phyloP scores from a whole-genome alignment of 805 yeast genomes.

The Wickerhamiella azymoides region DNA sequence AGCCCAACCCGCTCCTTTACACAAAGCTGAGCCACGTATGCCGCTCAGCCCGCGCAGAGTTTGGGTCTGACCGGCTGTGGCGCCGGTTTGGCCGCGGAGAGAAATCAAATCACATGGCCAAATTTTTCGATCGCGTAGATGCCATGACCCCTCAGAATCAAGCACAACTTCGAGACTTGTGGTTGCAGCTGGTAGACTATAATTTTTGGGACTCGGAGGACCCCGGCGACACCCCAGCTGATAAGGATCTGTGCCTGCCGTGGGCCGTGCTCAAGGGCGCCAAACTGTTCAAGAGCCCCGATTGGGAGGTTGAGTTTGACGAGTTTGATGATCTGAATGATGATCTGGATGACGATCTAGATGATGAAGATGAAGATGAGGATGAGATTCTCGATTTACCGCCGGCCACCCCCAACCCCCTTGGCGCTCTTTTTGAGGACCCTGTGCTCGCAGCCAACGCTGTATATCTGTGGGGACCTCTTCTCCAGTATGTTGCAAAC shows the following conservation, averaged over 20 bases:
- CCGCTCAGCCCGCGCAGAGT: background rate
- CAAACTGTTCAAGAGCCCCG: background rate
- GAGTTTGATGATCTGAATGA: background rate
- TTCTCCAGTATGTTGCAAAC: background rate
- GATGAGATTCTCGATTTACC: background rate
- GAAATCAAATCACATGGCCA: background rate
- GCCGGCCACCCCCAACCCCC: background rate
- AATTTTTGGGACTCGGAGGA: conserved; percentile 2
- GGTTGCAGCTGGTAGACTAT: background rate
- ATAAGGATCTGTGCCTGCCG: background rate
- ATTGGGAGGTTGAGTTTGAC: conserved; percentile 1
- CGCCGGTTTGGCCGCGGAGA: background rate
- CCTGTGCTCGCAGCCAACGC: background rate
- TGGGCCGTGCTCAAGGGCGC: background rate
- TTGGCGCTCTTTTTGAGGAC: background rate
- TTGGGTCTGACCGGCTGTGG: conserved; percentile 1
- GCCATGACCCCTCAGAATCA: background rate
- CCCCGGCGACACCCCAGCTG: background rate
- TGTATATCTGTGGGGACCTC: conserved; percentile 4
- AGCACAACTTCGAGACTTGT: background rate
- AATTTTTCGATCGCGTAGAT: background rate
- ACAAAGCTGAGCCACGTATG: background rate
- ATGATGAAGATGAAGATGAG: background rate
- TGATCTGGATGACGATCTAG: background rate
- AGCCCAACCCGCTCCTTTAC: background rate